Base-by-base conservation (phyloP, 2,329 filamentous ascomycete species). In the Arachnomyces sp. region DNA sequence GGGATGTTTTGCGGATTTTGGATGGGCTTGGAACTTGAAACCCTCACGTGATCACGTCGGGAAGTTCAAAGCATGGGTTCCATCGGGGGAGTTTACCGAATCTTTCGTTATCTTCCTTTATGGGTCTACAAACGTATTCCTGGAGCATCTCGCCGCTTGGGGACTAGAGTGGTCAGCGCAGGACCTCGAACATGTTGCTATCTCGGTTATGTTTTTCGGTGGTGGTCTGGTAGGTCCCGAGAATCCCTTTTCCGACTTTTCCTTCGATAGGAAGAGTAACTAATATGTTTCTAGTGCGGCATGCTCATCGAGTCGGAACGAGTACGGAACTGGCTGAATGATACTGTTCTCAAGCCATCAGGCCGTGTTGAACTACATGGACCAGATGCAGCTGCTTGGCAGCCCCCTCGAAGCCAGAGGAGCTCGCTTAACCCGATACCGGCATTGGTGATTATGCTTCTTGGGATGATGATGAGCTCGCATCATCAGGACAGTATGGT, bases 21-120 rank as follows among this genome's bases (percentile, higher is more conserved):
- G 90, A 49, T 96, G 90, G 90, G 86, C 88, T 0, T 95, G 90
- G 90, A 96, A 96, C 54, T 64, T 89, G 44, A 83, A 84, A 44
- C 87, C 87, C 7, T 57, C 67, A 4, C 61, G 63, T 43, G 68
- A 68, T 7, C 57, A 77, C 9, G 72, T 78, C 13, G 72, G 76
- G 48, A 76, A 71, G 55, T 82, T 82, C 75, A 77, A 77, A 37
- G 61, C 70, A 30, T 66, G 61, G 34, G 52, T 78, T 20, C 84
- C 84, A 1, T 84, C 84, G 0, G 87, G 85, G 16, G 90, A 96
- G 64, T 94, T 94, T 52, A 77, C 82, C 36, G 90, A 96, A 63
- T 93, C 86, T 28, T 81, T 82, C 42, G 76, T 94, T 49, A 95
- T 96, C 48, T 94, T 88, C 67, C 70, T 86, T 20, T 96, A 95